Conservation (phyloP, 495 filamentous ascomycete species). For the Trichoderma orchidacearum region DNA sequence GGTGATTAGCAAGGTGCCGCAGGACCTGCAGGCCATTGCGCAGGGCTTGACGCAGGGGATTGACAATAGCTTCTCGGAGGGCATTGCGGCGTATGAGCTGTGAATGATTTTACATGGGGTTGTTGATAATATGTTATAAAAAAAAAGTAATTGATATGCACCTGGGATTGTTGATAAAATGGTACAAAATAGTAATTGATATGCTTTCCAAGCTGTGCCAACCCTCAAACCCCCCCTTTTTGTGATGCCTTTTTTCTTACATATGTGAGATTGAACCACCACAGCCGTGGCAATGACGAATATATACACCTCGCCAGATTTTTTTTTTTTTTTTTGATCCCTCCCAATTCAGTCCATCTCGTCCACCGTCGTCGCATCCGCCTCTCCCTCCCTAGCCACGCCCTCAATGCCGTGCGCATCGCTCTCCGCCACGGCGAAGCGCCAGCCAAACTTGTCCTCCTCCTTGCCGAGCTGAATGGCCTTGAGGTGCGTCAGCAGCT, state of each 20-base stretch:
- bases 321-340: constrained; percentile 6
- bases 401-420: constrained; percentile 25
- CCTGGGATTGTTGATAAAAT: no score
- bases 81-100: constrained; percentile 13
- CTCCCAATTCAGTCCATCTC: constrained; percentile 18
- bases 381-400: constrained; percentile 8
- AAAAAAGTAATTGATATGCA: background rate
- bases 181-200: no score
- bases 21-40: constrained; percentile 10
- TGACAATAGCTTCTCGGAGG: constrained; percentile 12
- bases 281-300: no score
- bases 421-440: constrained; percentile 36
- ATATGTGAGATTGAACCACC: no score
- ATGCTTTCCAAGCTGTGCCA: no score
- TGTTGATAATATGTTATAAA: no score
- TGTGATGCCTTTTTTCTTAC: no score
- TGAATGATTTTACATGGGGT: background rate
- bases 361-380: constrained; percentile 16
- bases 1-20: constrained; percentile 20
- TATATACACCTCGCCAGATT: no score
- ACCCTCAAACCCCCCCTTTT: no score
- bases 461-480: constrained; percentile 73
- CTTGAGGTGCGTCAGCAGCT: constrained; percentile 62
- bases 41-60: constrained; percentile 12
- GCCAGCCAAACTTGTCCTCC: constrained; percentile 66